phyloP scores from a whole-genome alignment of 2,329 filamentous ascomycete genomes.

The Trichophyton benhamiae region DNA sequence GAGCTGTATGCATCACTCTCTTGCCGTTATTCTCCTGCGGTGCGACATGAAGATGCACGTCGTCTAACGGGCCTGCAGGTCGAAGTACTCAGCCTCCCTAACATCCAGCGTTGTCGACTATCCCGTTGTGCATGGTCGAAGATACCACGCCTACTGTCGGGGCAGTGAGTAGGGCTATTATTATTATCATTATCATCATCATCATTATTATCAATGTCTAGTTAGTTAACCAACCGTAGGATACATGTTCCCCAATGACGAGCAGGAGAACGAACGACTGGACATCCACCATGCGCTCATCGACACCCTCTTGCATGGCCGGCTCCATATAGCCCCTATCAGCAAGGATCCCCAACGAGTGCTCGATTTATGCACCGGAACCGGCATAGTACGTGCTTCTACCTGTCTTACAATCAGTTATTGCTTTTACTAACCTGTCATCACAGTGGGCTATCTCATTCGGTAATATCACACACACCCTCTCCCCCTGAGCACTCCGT shows the following conservation, averaged over 20 bases:
- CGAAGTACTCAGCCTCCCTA: slow-evolving; percentile 9
- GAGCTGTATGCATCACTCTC: neutral
- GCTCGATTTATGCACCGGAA: slow-evolving; percentile 16
- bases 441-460: neutral
- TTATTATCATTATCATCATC: neutral
- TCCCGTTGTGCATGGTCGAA: slow-evolving; percentile 20
- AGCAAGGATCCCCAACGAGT: slow-evolving; percentile 10
- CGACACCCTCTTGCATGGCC: slow-evolving; percentile 10
- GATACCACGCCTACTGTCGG: slow-evolving; percentile 18
- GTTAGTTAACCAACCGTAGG: neutral
- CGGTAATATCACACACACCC: neutral
- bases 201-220: neutral
- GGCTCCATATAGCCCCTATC: slow-evolving; percentile 16
- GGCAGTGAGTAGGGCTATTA: slow-evolving; percentile 9
- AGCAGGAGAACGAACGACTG: slow-evolving; percentile 13
- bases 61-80: slow-evolving; percentile 4
- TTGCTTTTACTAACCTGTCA: neutral
- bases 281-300: slow-evolving; percentile 16
- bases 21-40: neutral
- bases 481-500: too few relatives aligned
- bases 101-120: slow-evolving; percentile 16
- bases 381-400: slow-evolving; percentile 13
- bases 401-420: neutral
- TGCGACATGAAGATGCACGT: neutral
- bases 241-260: slow-evolving; percentile 15